These are phyloP conservation scores for Debaryomyces fabryi DNA, from an alignment of 1,139 yeast species.

Conservation along the genomic window DNA sequence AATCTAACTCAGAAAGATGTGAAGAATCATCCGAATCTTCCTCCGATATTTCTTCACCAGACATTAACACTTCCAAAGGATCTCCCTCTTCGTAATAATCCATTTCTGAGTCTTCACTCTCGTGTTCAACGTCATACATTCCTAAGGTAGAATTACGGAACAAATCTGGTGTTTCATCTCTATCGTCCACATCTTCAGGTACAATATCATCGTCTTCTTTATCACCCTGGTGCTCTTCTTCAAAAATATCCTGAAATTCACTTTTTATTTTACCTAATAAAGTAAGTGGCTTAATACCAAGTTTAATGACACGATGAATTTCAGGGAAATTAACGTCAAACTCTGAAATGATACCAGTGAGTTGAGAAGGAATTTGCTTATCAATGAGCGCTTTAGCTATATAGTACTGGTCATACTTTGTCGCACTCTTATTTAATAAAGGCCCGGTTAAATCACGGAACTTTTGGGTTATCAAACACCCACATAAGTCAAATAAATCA, in stretches of 20 bases:
- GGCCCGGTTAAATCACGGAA: slow-evolving; percentile 47
- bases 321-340: slow-evolving; percentile 75
- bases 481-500: slow-evolving; percentile 58
- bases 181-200: slow-evolving; percentile 58
- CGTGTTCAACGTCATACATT: slow-evolving; percentile 87
- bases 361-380: slow-evolving; percentile 58
- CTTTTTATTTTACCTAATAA: slow-evolving; percentile 63
- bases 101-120: slow-evolving; percentile 54
- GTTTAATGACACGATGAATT: slow-evolving; percentile 58
- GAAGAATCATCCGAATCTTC: slow-evolving; percentile 30
- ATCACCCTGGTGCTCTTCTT: slow-evolving; percentile 46
- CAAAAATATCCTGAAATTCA: slow-evolving; percentile 60
- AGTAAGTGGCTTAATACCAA: slow-evolving; percentile 62
- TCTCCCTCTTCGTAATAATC: slow-evolving; percentile 36
- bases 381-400: slow-evolving; percentile 69
- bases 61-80: slow-evolving; percentile 39
- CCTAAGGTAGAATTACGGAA: slow-evolving; percentile 88
- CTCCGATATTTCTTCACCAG: slow-evolving; percentile 37
- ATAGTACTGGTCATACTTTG: slow-evolving; percentile 59
- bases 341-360: slow-evolving; percentile 61
- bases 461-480: slow-evolving; percentile 45
- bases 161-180: slow-evolving; percentile 81
- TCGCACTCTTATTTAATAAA: slow-evolving; percentile 48
- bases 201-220: slow-evolving; percentile 63
- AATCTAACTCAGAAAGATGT: slow-evolving; percentile 28